Percentiles rank a stretch among this genome's conserved stretches.
phyloP scores from a whole-genome alignment of 257 asterid species.

The Galeopsis tetrahit region DNA sequence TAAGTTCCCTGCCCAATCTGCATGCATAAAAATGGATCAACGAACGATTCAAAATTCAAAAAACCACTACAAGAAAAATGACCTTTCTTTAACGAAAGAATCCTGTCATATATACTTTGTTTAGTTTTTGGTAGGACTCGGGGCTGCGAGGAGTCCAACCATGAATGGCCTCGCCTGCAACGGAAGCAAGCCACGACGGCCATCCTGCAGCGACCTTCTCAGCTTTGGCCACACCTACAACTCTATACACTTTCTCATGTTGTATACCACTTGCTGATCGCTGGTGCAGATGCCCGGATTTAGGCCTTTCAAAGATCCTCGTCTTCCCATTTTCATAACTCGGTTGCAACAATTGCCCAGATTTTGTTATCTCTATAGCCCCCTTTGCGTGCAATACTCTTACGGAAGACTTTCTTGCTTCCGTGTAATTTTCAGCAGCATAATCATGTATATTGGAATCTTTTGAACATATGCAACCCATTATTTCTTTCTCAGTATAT shows the following conservation, averaged over 20 bases:
- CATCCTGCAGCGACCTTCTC: conserved; percentile 83
- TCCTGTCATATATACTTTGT: conserved; percentile 54
- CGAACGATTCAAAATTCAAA: neutral
- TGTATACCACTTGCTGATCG: conserved; percentile 7
- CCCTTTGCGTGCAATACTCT: too few relatives aligned
- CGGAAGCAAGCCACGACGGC: conserved; percentile 89
- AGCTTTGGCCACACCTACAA: conserved; percentile 49
- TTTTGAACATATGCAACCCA: conserved; percentile 88
- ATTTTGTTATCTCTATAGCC: neutral
- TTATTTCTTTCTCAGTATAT: conserved; percentile 14
- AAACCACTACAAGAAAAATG: neutral
- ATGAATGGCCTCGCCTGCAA: conserved; percentile 83
- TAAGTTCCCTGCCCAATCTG: conserved; percentile 97
- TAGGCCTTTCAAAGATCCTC: too few relatives aligned
- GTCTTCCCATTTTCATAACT: neutral
- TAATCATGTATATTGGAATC: conserved; percentile 50
- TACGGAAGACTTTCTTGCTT: conserved; percentile 16
- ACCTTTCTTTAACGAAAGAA: too few relatives aligned
- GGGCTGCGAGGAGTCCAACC: conserved; percentile 87
- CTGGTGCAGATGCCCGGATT: too few relatives aligned
- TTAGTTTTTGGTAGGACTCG: conserved; percentile 67
- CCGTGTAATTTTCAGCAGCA: conserved; percentile 43
- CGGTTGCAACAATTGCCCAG: conserved; percentile 38
- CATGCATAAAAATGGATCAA: conserved; percentile 10
- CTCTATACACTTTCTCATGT: conserved; percentile 40